Base-by-base conservation (phyloP, 2,329 filamentous ascomycete genomes). In the Arthrobotrys megalospora region DNA sequence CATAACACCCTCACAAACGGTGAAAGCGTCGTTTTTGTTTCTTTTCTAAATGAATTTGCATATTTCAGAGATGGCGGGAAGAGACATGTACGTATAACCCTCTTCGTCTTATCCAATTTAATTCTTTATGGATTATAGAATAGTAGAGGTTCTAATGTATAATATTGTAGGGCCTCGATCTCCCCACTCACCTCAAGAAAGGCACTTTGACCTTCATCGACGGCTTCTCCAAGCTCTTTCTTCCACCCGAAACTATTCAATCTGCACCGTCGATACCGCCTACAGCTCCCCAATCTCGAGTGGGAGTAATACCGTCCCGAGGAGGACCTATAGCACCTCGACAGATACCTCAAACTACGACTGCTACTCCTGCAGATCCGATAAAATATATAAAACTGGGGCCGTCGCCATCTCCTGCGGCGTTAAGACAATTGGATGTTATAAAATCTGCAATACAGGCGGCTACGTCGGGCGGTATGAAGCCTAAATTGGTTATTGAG, bases 11-110 rank as follows among this genome's bases (percentile, higher is more conserved):
- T 80, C 24, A 63, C 55, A 7, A 28, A 45, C 14, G 85, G 85
- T 50, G 85, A 84, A 28, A 87, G 86, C 62, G 88, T 97, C 0
- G 87, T 97, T 2, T 86, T 97, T 2, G 90, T 96, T 73, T 96
- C 92, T 85, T 97, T 96, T 85, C 85, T 97, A 84, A 88, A 93
- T 77, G 91, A 95, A 81, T 89, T 88, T 80, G 86, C 88, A 0
- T 96, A 97, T 83, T 97, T 94, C 93, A 90, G 86, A 79, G 89
- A 91, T 2, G 91, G 92, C 62, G 88, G 88, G 1, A 88, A 89
- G 66, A 91, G 91, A 84, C 84, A 93, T 82, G 91, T 93, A 85
- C 80, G 87, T 83, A 55, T 7, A 12, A 45, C 34, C 19, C 36
- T 38, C 8, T 38, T 38, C 36, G 36, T 38, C 21, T 16, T 11